phyloP scores from a whole-genome alignment of 805 yeast genomes.

The Ogataea sp. region DNA sequence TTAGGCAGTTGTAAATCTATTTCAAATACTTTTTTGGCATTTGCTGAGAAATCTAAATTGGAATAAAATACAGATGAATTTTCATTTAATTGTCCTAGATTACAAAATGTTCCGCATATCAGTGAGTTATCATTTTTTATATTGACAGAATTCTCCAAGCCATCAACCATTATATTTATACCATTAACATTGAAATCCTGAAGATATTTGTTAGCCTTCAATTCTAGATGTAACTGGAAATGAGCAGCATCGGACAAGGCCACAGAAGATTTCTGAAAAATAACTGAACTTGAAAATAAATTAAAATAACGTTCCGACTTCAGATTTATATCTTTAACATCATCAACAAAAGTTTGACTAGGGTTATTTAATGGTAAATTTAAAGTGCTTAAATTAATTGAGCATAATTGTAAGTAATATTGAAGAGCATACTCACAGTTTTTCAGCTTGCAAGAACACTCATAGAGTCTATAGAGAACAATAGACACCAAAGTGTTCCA shows the following conservation, averaged over 20 bases:
- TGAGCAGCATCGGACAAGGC: slow-evolving; percentile 14
- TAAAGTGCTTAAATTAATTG: slow-evolving; percentile 11
- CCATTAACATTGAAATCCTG: slow-evolving; percentile 9
- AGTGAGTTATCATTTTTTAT: slow-evolving; percentile 6
- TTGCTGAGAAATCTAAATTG: slow-evolving; percentile 8
- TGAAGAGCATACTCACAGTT: slow-evolving; percentile 25
- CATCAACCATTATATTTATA: slow-evolving; percentile 11
- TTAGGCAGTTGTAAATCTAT: not conserved
- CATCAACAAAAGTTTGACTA: not conserved
- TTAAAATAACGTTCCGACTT: not conserved
- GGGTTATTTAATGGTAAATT: slow-evolving; percentile 1
- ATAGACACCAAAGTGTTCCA: slow-evolving; percentile 30
- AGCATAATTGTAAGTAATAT: slow-evolving; percentile 25
- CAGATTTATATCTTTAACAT: not conserved
- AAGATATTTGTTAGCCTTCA: slow-evolving; percentile 17
- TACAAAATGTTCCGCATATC: not conserved
- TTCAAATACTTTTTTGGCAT: slow-evolving; percentile 11
- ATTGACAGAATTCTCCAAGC: not conserved
- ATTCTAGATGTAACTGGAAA: slow-evolving; percentile 25
- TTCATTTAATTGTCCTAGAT: slow-evolving; percentile 1
- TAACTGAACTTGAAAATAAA: slow-evolving; percentile 11
- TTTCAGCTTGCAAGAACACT: slow-evolving; percentile 27
- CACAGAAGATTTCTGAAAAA: slow-evolving; percentile 9
- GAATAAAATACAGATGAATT: slow-evolving; percentile 5
- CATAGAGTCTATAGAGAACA: slow-evolving; percentile 29